Evolutionary conservation across 352 stramenopile species (phyloP).

Genomic region (Globisporangium sylvaticum): DNA sequence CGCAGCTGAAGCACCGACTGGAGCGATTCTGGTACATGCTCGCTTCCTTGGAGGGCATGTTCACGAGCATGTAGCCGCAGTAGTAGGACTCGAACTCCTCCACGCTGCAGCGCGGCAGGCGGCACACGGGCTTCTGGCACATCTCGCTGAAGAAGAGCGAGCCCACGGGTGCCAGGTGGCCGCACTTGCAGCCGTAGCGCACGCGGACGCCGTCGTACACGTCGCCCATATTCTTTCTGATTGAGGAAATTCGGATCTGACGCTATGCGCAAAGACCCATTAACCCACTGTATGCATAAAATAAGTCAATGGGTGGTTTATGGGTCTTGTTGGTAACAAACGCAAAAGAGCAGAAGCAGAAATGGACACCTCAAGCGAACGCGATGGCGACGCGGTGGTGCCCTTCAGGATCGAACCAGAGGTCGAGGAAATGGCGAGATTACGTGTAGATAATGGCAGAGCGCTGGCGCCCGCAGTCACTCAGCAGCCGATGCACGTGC

Average conservation of each 20-base stretch:
- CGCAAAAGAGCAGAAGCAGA: not conserved
- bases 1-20: conserved; percentile 79
- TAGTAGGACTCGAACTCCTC: conserved; percentile 90
- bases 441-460: not conserved
- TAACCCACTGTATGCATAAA: too few relatives aligned
- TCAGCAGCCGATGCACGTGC: conserved; percentile 20
- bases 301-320: too few relatives aligned
- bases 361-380: not conserved
- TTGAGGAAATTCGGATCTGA: conserved; percentile 3
- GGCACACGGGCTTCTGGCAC: conserved; percentile 73
- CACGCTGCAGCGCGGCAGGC: conserved; percentile 58
- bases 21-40: conserved; percentile 87
- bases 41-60: conserved; percentile 85
- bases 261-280: not conserved
- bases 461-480: not conserved
- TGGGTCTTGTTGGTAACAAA: too few relatives aligned
- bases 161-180: conserved; percentile 48
- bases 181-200: conserved; percentile 74
- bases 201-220: conserved; percentile 36
- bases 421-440: conserved; percentile 26
- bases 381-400: not conserved
- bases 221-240: conserved; percentile 4
- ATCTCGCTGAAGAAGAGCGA: conserved; percentile 76
- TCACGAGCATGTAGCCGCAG: conserved; percentile 79
- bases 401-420: conserved; percentile 31